Percentiles rank a stretch among this genome's conserved stretches.
Conservation (phyloP, 306 rosid genomes). For the Betula pendula region DNA sequence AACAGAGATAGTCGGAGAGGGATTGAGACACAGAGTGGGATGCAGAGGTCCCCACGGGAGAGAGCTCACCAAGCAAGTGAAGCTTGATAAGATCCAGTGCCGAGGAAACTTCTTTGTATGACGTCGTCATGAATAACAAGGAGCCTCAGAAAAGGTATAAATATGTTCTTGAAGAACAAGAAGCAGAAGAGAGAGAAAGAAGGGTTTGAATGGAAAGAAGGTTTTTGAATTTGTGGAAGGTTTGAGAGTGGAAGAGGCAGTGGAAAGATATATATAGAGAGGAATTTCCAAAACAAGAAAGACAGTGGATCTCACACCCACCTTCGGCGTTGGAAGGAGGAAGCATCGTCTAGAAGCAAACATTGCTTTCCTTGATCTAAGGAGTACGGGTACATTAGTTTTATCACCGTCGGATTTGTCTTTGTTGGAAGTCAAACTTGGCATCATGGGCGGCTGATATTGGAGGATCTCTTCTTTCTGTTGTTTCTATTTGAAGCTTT, state of each 20-base stretch:
- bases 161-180: no score
- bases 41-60: slow-evolving; percentile 39
- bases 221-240: not conserved
- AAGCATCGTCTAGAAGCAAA: slow-evolving; percentile 34
- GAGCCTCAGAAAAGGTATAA: no score
- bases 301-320: slow-evolving; percentile 3
- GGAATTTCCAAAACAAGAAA: not conserved
- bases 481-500: not conserved
- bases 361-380: not conserved
- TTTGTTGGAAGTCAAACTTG: no score
- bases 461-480: slow-evolving; percentile 4
- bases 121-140: slow-evolving; percentile 49
- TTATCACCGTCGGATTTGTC: slow-evolving; percentile 15
- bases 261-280: slow-evolving; percentile 22
- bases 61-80: slow-evolving; percentile 66
- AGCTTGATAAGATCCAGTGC: slow-evolving; percentile 54
- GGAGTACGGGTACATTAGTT: not conserved
- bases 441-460: not conserved
- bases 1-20: not conserved
- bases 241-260: slow-evolving; percentile 36
- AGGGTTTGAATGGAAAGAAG: no score
- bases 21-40: slow-evolving; percentile 33
- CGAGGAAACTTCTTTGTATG: slow-evolving; percentile 38
- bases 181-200: no score
- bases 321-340: slow-evolving; percentile 27